Percentiles rank a stretch among this genome's conserved stretches.
phyloP scores from a whole-genome alignment of 768 basidiomycete species.

The Rhodotorula toruloides region DNA sequence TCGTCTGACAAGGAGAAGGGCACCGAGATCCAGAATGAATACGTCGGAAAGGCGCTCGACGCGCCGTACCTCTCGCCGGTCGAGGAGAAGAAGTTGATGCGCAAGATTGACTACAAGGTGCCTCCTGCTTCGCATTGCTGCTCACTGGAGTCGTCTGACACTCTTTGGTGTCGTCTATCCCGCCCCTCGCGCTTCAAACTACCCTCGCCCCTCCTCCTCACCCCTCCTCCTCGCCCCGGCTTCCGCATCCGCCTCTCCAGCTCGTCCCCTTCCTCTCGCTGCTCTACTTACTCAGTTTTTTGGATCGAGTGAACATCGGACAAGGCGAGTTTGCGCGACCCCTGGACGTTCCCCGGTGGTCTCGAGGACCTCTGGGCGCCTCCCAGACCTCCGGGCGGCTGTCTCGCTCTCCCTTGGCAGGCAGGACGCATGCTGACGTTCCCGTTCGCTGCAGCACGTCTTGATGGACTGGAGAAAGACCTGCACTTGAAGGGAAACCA shows the following conservation, averaged over 20 bases:
- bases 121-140: not conserved
- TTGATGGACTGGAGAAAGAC: conserved; percentile 31
- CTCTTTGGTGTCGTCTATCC: not conserved
- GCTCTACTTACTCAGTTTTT: conserved; percentile 49
- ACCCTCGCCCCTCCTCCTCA: not conserved
- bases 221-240: conserved; percentile 34
- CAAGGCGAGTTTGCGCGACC: not conserved
- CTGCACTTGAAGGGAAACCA: conserved; percentile 24
- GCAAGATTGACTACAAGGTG: conserved; percentile 54
- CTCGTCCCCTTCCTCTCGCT: conserved; percentile 49
- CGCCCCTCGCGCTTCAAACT: not conserved
- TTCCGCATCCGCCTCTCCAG: conserved; percentile 42
- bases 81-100: conserved; percentile 56
- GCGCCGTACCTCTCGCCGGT: conserved; percentile 49
- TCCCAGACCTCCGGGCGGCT: not conserved
- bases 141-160: not conserved
- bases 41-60: not conserved
- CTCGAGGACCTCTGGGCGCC: too few relatives aligned
- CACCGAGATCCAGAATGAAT: conserved; percentile 8
- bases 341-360: too few relatives aligned
- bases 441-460: conserved; percentile 4
- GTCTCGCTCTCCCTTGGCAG: conserved; percentile 1
- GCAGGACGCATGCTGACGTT: conserved; percentile 12
- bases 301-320: conserved; percentile 40
- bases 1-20: conserved; percentile 23